Conservation (phyloP, 2,329 filamentous ascomycete species). For the Ophiostoma triangulosporum region DNA sequence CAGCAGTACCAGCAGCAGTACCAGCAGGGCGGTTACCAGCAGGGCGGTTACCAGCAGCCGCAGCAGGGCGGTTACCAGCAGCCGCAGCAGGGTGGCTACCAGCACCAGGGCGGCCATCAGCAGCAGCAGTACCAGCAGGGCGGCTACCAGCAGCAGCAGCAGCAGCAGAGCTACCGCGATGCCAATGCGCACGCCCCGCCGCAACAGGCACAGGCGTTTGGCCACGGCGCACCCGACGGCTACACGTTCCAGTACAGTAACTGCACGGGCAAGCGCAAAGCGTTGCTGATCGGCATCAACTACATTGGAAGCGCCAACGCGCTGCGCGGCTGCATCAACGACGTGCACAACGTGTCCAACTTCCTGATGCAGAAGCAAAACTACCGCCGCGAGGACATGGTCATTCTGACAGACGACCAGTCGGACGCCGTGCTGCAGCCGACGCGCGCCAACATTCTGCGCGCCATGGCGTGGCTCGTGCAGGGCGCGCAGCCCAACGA, state of each 20-base stretch:
- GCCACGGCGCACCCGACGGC: slow-evolving; percentile 51
- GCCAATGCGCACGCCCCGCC: slow-evolving; percentile 31
- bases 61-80: slow-evolving; percentile 7
- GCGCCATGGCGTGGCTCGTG: slow-evolving; percentile 66
- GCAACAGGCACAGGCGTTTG: slow-evolving; percentile 41
- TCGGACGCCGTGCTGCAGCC: slow-evolving; percentile 55
- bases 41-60: slow-evolving; percentile 2
- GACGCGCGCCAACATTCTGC: slow-evolving; percentile 61
- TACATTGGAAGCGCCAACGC: slow-evolving; percentile 62
- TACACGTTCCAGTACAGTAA: slow-evolving; percentile 67
- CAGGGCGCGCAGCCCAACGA: slow-evolving; percentile 59
- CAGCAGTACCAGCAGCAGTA: slow-evolving; percentile 2
- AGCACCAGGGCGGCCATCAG: slow-evolving; percentile 8
- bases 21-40: slow-evolving; percentile 7
- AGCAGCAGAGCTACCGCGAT: not conserved
- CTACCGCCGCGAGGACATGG: slow-evolving; percentile 70
- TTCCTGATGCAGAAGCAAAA: slow-evolving; percentile 56
- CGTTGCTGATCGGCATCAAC: slow-evolving; percentile 67
- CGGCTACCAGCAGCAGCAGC: slow-evolving; percentile 9
- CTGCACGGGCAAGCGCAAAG: slow-evolving; percentile 60
- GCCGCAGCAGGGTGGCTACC: slow-evolving; percentile 6
- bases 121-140: slow-evolving; percentile 8
- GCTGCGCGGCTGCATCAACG: slow-evolving; percentile 67
- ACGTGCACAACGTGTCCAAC: slow-evolving; percentile 60
- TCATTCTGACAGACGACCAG: slow-evolving; percentile 64